Evolutionary conservation across 257 asterid genomes (phyloP).

Genomic region (Solanum dulcamara): DNA sequence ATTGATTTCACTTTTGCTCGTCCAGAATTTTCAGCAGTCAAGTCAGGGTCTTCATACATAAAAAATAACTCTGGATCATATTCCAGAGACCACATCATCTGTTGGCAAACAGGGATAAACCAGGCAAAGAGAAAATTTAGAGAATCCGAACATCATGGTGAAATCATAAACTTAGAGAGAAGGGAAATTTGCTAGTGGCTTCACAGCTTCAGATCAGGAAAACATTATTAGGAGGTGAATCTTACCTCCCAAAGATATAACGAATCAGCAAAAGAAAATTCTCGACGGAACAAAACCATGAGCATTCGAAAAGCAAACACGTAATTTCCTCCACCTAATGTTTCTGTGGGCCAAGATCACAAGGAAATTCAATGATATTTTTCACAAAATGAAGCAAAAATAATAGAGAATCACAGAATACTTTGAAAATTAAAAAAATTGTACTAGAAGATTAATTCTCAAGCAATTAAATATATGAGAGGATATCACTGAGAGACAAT

Average conservation of each 20-base stretch:
- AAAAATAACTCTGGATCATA: slow-evolving; percentile 55
- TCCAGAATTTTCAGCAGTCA: slow-evolving; percentile 26
- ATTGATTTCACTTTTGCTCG: slow-evolving; percentile 45
- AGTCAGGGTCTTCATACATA: slow-evolving; percentile 45
- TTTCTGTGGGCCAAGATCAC: slow-evolving; percentile 33
- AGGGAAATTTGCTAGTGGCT: not conserved
- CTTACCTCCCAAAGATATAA: slow-evolving; percentile 93
- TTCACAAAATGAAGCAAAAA: not conserved
- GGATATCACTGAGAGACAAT: not conserved
- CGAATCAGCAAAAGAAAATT: slow-evolving; percentile 79
- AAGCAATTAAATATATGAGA: not conserved
- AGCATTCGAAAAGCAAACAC: slow-evolving; percentile 91
- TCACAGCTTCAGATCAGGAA: not conserved
- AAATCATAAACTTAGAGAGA: not conserved
- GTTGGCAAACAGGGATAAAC: slow-evolving; percentile 5
- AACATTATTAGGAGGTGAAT: not conserved
- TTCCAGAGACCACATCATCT: slow-evolving; percentile 99
- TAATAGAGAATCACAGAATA: not conserved
- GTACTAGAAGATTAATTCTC: not conserved
- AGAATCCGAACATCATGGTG: not conserved
- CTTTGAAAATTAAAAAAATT: not conserved
- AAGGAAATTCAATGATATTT: not conserved
- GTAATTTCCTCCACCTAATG: slow-evolving; percentile 84
- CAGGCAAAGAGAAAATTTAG: slow-evolving; percentile 10
- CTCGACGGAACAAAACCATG: slow-evolving; percentile 91